These are phyloP conservation scores for Diophrys sp. DNA, from an alignment of 73 alveolate genomes.

Conservation along the genomic window DNA sequence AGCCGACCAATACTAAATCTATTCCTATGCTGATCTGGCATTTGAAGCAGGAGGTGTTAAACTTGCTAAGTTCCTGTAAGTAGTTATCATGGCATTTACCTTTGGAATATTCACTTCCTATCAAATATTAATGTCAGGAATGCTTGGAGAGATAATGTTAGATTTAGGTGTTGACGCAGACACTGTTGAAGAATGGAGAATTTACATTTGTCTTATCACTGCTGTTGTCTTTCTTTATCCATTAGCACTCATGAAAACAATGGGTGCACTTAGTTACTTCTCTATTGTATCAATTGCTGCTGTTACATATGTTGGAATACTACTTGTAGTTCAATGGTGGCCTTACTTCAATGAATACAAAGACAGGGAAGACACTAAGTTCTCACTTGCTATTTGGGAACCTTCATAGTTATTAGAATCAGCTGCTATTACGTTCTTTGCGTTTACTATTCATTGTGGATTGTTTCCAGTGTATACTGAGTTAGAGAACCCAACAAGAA, in stretches of 20 bases:
- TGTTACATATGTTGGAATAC: no score
- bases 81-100: constrained; percentile 33
- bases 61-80: constrained; percentile 28
- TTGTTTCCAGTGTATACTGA: no score
- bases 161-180: constrained; percentile 19
- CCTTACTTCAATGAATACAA: no score
- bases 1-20: constrained; percentile 11
- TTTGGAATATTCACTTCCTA: constrained; percentile 45
- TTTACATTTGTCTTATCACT: constrained; percentile 14
- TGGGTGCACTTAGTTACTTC: constrained; percentile 44
- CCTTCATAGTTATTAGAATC: no score
- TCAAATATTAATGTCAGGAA: constrained; percentile 22
- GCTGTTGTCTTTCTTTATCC: constrained; percentile 27
- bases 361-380: no score
- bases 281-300: no score
- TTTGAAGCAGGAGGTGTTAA: constrained; percentile 32
- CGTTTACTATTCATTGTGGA: no score
- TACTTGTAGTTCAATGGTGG: no score
- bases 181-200: constrained; percentile 6
- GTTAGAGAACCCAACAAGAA: no score
- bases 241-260: constrained; percentile 30
- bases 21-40: constrained; percentile 30
- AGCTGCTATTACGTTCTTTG: no score
- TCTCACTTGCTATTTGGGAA: no score
- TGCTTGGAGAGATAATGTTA: background rate